Evolutionary conservation across 2,329 filamentous ascomycete genomes (phyloP).

Genomic region (Zymoseptoria ardabiliae): DNA sequence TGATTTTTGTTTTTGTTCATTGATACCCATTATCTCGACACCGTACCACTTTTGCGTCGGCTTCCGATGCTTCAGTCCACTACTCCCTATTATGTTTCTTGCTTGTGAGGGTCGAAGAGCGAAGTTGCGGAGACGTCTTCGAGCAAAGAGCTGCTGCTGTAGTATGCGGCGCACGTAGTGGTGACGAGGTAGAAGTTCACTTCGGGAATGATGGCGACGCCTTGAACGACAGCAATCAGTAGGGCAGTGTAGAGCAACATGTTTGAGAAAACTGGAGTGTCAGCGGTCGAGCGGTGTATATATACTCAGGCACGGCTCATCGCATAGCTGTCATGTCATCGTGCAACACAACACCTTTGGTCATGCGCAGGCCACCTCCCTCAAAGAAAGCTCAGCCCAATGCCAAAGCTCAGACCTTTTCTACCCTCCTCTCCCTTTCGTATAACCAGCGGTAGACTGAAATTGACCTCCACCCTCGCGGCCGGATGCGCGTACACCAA

Average conservation of each 20-base stretch:
- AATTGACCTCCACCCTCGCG: slow-evolving; percentile 91
- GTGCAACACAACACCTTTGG: neutral
- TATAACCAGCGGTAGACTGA: slow-evolving; percentile 76
- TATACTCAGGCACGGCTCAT: neutral
- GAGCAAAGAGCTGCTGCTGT: slow-evolving; percentile 27
- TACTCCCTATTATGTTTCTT: slow-evolving; percentile 10
- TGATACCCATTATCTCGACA: too few relatives aligned
- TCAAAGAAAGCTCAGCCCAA: slow-evolving; percentile 92
- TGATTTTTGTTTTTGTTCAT: neutral
- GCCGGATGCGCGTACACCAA: slow-evolving; percentile 92
- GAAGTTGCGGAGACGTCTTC: slow-evolving; percentile 33
- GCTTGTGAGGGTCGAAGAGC: slow-evolving; percentile 33
- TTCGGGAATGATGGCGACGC: neutral
- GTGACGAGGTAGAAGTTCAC: slow-evolving; percentile 36
- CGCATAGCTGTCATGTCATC: neutral
- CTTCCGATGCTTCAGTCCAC: too few relatives aligned
- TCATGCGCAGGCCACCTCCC: neutral
- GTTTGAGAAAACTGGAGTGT: neutral
- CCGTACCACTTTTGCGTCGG: too few relatives aligned
- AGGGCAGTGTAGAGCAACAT: neutral
- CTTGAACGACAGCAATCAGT: neutral
- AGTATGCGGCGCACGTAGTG: slow-evolving; percentile 24
- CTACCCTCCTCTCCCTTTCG: slow-evolving; percentile 77
- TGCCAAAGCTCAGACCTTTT: slow-evolving; percentile 91
- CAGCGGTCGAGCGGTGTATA: neutral